Conservation (phyloP, 2,329 filamentous ascomycete genomes). For the Fusarium guadeloupense region DNA sequence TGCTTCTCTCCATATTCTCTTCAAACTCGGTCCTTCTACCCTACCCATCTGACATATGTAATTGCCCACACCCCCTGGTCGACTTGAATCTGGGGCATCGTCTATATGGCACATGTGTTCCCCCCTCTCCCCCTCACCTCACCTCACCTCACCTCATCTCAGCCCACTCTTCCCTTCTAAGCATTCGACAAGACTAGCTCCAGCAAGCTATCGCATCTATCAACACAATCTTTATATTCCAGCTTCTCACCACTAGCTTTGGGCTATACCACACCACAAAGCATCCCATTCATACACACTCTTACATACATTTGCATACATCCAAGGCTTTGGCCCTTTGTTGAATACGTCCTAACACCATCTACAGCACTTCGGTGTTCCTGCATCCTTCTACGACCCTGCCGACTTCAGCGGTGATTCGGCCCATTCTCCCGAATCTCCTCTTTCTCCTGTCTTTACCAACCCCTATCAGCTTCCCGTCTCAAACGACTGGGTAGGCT, state of each 20-base stretch:
- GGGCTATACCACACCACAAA: constrained; percentile 28
- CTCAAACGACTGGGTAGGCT: constrained; percentile 42
- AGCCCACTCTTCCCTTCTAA: constrained; percentile 34
- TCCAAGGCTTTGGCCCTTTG: neutral
- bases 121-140: constrained; percentile 34
- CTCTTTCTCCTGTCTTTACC: constrained; percentile 41
- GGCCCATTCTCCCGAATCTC: constrained; percentile 42
- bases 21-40: constrained; percentile 19
- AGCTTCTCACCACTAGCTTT: constrained; percentile 23
- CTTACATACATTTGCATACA: neutral
- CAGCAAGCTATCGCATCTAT: constrained; percentile 19
- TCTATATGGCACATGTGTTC: constrained; percentile 41
- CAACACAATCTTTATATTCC: constrained; percentile 35
- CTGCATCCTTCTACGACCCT: constrained; percentile 42
- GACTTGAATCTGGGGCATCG: constrained; percentile 33
- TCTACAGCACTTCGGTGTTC: constrained; percentile 33
- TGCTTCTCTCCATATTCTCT: constrained; percentile 14
- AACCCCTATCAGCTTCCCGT: constrained; percentile 43
- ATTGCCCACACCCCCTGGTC: constrained; percentile 34
- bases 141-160: constrained; percentile 38
- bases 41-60: constrained; percentile 10
- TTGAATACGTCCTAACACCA: constrained; percentile 32
- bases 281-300: constrained; percentile 22
- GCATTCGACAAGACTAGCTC: constrained; percentile 18
- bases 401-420: constrained; percentile 43